Evolutionary conservation across 192 early-diverging fungal genomes (phyloP).

Genomic region (Coemansia sp.): DNA sequence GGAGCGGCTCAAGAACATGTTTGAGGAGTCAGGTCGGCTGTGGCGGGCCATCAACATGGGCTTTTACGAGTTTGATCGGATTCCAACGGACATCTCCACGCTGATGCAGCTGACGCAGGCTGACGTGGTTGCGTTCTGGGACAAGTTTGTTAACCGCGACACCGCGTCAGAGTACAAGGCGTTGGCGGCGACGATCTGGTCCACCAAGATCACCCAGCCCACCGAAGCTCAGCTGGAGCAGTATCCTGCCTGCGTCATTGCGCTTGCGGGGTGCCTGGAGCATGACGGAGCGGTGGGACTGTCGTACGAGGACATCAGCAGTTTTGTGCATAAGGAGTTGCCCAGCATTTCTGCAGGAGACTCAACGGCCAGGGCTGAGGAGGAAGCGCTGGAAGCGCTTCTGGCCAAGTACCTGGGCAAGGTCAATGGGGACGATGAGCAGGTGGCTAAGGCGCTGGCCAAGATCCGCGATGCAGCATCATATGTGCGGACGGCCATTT

Average conservation of each 20-base stretch:
- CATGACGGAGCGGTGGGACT: slow-evolving; percentile 30
- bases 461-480: slow-evolving; percentile 37
- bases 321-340: slow-evolving; percentile 7
- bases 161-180: slow-evolving; percentile 16
- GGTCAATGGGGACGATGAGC: slow-evolving; percentile 3
- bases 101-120: slow-evolving; percentile 18
- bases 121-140: slow-evolving; percentile 43
- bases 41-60: slow-evolving; percentile 68
- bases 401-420: slow-evolving; percentile 4
- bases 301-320: slow-evolving; percentile 11
- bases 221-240: slow-evolving; percentile 17
- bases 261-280: slow-evolving; percentile 35
- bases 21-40: slow-evolving; percentile 62
- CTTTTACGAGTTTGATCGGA: slow-evolving; percentile 81
- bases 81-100: slow-evolving; percentile 18
- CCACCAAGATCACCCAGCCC: slow-evolving; percentile 37
- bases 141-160: slow-evolving; percentile 28
- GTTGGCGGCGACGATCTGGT: slow-evolving; percentile 35
- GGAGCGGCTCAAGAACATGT: slow-evolving; percentile 77
- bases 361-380: not conserved
- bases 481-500: slow-evolving; percentile 44
- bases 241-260: slow-evolving; percentile 17
- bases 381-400: slow-evolving; percentile 12
- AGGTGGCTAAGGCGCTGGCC: slow-evolving; percentile 13
- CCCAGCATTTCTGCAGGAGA: not conserved